These are phyloP conservation scores for Crithidia expoeki DNA, from an alignment of 208 protist genomes.

Conservation along the genomic window DNA sequence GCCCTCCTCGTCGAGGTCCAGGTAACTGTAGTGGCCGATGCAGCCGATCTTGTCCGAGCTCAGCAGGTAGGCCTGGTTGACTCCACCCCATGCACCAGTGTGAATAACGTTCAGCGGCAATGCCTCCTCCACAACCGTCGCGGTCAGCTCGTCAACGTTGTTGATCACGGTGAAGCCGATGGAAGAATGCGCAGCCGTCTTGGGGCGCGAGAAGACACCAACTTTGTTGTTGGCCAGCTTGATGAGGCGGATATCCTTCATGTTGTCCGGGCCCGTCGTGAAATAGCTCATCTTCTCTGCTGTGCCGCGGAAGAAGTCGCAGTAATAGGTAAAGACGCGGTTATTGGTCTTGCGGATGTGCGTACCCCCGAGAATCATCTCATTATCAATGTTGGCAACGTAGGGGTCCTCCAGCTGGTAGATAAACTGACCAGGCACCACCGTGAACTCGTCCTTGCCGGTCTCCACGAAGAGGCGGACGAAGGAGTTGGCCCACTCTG, in stretches of 20 bases:
- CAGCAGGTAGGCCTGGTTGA: slow-evolving; percentile 48
- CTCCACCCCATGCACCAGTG: slow-evolving; percentile 59
- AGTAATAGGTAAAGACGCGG: slow-evolving; percentile 49
- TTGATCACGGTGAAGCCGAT: slow-evolving; percentile 59
- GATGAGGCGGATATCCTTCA: slow-evolving; percentile 73
- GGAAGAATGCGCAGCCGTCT: slow-evolving; percentile 40
- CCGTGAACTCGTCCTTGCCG: slow-evolving; percentile 54
- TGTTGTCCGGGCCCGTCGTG: slow-evolving; percentile 54
- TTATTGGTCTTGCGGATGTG: slow-evolving; percentile 56
- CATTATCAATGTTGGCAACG: slow-evolving; percentile 48
- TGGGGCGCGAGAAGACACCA: slow-evolving; percentile 64
- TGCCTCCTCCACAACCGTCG: slow-evolving; percentile 42
- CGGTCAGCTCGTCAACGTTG: slow-evolving; percentile 48
- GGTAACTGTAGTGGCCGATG: slow-evolving; percentile 54
- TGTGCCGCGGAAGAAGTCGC: slow-evolving; percentile 54
- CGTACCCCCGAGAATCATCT: slow-evolving; percentile 56
- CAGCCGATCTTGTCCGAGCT: slow-evolving; percentile 49
- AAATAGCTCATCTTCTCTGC: slow-evolving; percentile 51
- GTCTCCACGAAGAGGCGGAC: slow-evolving; percentile 53
- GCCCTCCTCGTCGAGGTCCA: slow-evolving; percentile 37
- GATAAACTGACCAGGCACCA: slow-evolving; percentile 40
- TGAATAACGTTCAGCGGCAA: slow-evolving; percentile 43
- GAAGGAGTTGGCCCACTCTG: slow-evolving; percentile 58
- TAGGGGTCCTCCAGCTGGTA: slow-evolving; percentile 62
- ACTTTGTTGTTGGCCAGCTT: slow-evolving; percentile 46